Evolutionary conservation across 2,329 filamentous ascomycete species (phyloP), one percentile per base, ranked within the genome.

Genomic region (Fonsecaea multimorphosa): DNA sequence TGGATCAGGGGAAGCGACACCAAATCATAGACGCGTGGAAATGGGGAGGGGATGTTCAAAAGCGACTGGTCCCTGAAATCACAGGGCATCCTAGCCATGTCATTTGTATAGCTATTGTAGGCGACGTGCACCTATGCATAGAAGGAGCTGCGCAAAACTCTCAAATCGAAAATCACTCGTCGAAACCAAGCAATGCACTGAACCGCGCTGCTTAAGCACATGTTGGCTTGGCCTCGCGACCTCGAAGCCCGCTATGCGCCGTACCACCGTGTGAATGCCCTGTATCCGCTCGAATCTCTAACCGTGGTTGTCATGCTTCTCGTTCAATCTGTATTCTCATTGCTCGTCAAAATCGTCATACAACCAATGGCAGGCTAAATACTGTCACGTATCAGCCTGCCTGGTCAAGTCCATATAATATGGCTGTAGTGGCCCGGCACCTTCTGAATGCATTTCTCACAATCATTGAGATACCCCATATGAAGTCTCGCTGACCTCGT

Each of bases 401-500:
- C 31, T 11, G n/a, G 22, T 72, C 66, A 72, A 3, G 71, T 66
- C 58, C 76, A 74, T 69, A 92, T 87, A 66, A 93, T 91, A 77
- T 93, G 91, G 73, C 90, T 92, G 74, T 92, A 93, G 75, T 93
- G 91, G 0, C 91, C 91, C 0, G 91, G 90, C 7, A 92, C 89
- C 74, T 88, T 90, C 74, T 86, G 83, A 52, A 84, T 85, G 78
- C 91, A 93, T 77, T 92, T 92, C 67, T 92, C 90, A 75, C 91
- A 93, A 76, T 92, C 90, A 12, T 88, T 84, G 68, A 90, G 83
- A 78, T 89, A 93, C 58, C 91, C 91, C 86, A 93, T 92, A 72
- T 89, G 91, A 76, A 93, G 89, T 67, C 85, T 87, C 29, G 68
- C 70, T 22, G 64, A 68, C 34, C 68, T 66, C 40, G 57, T 55